These are phyloP conservation scores for Tolypocladium cylindrosporum DNA, from an alignment of 2,329 filamentous ascomycete genomes.

Conservation along the genomic window DNA sequence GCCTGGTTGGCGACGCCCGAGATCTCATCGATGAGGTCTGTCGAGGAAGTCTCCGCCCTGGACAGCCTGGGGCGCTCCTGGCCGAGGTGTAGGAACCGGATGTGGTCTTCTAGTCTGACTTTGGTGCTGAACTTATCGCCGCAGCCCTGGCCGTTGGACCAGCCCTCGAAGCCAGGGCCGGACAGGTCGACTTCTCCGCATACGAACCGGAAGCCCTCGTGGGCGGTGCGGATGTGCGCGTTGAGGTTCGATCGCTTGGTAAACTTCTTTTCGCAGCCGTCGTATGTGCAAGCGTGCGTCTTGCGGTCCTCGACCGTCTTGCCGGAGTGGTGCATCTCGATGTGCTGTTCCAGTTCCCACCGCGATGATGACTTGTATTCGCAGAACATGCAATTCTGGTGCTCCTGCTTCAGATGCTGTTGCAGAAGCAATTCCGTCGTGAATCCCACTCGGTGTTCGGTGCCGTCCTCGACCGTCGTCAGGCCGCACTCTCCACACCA, in stretches of 20 bases:
- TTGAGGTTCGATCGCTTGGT: conserved; percentile 77
- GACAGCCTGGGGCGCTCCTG: conserved; percentile 30
- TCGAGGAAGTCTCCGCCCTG: conserved; percentile 6
- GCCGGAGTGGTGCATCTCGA: conserved; percentile 66
- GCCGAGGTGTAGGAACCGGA: conserved; percentile 74
- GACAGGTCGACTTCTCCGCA: conserved; percentile 62
- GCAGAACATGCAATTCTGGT: conserved; percentile 70
- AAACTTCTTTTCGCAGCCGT: conserved; percentile 65
- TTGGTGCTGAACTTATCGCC: conserved; percentile 69
- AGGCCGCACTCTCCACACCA: conserved; percentile 65
- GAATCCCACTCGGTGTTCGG: conserved; percentile 47
- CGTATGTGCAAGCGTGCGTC: conserved; percentile 54
- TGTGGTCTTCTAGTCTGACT: conserved; percentile 69
- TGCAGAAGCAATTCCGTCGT: conserved; percentile 62
- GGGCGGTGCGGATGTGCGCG: conserved; percentile 66
- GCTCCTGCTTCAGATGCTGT: conserved; percentile 61
- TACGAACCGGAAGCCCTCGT: conserved; percentile 68
- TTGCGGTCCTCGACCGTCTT: conserved; percentile 52
- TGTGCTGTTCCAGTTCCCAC: conserved; percentile 62
- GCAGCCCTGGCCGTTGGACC: conserved; percentile 61
- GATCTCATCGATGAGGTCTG: conserved; percentile 31
- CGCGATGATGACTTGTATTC: conserved; percentile 56
- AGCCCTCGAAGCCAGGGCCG: conserved; percentile 46
- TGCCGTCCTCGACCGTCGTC: conserved; percentile 26
- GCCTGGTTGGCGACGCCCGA: conserved; percentile 28